These are phyloP conservation scores for Macrotyloma uniflorum DNA, from an alignment of 306 rosid species.

Conservation along the genomic window DNA sequence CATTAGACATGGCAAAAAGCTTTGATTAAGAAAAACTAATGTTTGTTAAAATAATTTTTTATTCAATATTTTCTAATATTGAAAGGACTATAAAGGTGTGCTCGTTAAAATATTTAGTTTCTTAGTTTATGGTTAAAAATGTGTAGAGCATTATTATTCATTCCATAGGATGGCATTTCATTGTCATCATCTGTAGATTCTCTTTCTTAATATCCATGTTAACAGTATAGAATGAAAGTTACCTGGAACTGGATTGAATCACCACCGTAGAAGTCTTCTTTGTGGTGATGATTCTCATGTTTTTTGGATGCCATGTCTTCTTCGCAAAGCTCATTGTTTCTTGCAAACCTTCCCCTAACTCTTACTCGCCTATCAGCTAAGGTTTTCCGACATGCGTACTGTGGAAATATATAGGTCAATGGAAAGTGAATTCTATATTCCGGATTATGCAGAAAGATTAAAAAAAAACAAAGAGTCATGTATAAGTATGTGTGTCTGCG, in stretches of 20 bases:
- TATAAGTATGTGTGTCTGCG: neutral
- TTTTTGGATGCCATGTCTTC: constrained; percentile 47
- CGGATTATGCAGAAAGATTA: neutral
- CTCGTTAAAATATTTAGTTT: neutral
- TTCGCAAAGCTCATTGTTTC: constrained; percentile 65
- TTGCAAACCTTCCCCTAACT: constrained; percentile 96
- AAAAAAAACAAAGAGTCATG: neutral
- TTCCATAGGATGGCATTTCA: constrained; percentile 5
- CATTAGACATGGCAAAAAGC: neutral
- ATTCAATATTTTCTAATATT: neutral
- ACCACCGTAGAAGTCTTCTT: constrained; percentile 41
- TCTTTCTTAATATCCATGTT: constrained; percentile 1
- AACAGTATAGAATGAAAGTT: constrained; percentile 18
- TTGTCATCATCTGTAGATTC: constrained; percentile 3
- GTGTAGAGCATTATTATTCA: neutral
- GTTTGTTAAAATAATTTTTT: neutral
- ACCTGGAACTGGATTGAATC: constrained; percentile 61
- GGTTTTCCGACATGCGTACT: constrained; percentile 98
- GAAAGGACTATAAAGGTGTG: neutral
- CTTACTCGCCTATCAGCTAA: constrained; percentile 90
- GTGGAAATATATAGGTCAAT: constrained; percentile 14
- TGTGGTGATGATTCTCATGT: constrained; percentile 39
- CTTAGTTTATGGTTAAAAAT: neutral
- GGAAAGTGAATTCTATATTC: neutral
- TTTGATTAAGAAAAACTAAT: neutral